Base-by-base conservation (phyloP, 106 monocot species). In the Dendrobium huoshanense region DNA sequence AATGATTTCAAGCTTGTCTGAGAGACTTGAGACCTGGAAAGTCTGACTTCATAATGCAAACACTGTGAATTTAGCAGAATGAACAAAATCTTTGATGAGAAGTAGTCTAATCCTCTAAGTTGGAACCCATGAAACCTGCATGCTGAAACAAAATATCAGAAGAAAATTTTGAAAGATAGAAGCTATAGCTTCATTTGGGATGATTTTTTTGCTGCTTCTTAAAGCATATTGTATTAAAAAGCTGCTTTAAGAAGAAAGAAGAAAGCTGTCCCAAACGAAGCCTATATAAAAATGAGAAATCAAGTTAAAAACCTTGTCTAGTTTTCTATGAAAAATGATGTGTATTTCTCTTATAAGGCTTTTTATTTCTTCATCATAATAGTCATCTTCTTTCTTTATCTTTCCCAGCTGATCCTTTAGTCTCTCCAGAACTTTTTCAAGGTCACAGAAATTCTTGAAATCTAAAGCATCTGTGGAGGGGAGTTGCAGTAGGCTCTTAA, bases 281-380 rank as follows among this genome's bases (percentile, higher is more conserved):
- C 29, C 40, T 20, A n/a, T 0, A 75, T 1, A 78, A 43, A 1
- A 19, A 24, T 2, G 10, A 56, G 22, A 29, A 9, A 44, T 37
- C 17, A 78, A 74, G 67, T 48, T 43, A 47, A 76, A 16, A 67
- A 93, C 91, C 87, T 84, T 73, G 18, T 93, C 88, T 15, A 92
- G 75, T 86, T 94, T 97, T 55, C 79, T 78, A 33, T 77, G 84
- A 81, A 92, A 97, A 18, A 89, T 85, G 54, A 67, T 77, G 40
- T 86, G 48, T 4, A 97, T 94, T 82, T 94, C 90, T 75, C 67
- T 80, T 1, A 92, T 83, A 2, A 97, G 79, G 83, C 4, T 77
- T 81, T 97, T 92, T 49, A 97, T 45, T 55, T 97, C 96, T 24
- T 40, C 72, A 25, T 84, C 94, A 82, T 89, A 90, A 44, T 94